Evolutionary conservation across 306 rosid species (phyloP).

Genomic region (Cucumis cinereus): DNA sequence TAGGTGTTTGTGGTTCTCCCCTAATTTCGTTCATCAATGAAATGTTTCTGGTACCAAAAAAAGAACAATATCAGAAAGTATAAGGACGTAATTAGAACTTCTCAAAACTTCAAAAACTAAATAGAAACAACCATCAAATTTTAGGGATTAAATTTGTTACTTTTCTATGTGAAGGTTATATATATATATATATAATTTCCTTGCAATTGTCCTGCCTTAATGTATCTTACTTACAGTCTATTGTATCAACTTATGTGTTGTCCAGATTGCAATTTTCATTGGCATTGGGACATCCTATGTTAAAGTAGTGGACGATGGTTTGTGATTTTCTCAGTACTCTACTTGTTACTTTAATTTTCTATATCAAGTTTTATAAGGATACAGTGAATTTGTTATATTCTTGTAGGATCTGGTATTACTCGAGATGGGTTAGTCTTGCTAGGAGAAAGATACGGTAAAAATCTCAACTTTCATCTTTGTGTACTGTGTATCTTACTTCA

Average conservation of each 20-base stretch:
- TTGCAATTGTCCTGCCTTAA: background rate
- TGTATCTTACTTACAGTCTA: background rate
- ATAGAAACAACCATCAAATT: background rate
- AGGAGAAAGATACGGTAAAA: constrained; percentile 81
- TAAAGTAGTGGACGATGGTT: constrained; percentile 82
- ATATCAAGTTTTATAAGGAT: background rate
- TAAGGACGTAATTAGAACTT: background rate
- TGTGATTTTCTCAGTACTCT: background rate
- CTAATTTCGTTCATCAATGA: no score
- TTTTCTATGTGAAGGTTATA: background rate
- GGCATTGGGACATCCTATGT: constrained; percentile 41
- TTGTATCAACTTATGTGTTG: background rate
- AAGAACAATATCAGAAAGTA: no score
- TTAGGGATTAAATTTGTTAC: background rate
- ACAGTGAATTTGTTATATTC: background rate
- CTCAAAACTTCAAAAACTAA: background rate
- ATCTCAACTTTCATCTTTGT: background rate
- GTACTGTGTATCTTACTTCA: constrained; percentile 5
- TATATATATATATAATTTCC: background rate
- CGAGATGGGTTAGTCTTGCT: constrained; percentile 71
- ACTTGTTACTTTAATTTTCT: background rate
- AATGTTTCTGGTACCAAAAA: no score
- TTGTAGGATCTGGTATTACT: constrained; percentile 63
- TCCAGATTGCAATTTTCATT: constrained; percentile 58
- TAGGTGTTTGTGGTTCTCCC: no score